Base-by-base conservation (phyloP, 148 eudicot species). In the Spergularia bocconei region DNA sequence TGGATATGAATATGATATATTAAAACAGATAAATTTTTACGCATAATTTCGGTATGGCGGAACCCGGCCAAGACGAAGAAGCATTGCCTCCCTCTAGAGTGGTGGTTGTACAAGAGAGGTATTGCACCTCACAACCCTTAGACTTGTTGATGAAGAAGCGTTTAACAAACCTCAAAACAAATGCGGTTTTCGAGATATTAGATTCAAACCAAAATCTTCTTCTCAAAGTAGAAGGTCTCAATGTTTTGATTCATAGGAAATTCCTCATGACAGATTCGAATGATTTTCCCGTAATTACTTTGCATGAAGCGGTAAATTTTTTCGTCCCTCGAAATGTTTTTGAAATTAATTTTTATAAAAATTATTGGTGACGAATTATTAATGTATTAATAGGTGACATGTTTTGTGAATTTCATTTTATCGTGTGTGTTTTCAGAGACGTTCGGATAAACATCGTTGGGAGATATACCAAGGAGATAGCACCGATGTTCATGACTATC, bases 381-480 rank as follows among this genome's bases (percentile, higher is more conserved):
- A 29, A 29, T 0, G 33, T 29, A 29, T 0, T 29, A 29, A 29
- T 2, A 29, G 33, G 33, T 29, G 33, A 29, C 2, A 29, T 29
- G 33, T 29, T n/a, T 29, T 29, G 36, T 4, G 3, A 29, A 29
- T 29, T 29, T 29, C 1, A 1, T 29, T 29, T 29, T 29, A 4
- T 29, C 36, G 36, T 29, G 36, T 29, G 36, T 1, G 36, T 29
- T 29, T 38, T 7, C 36, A 61, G 64, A 29, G 64, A 11, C 19
- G 23, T 61, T 21, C 64, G 15, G 64, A 61, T 61, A 61, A 61
- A 25, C 64, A 25, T 61, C 39, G 39, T 10, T 61, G 64, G 64
- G 39, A 25, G 4, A 11, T 61, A 25, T 61, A 61, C 20, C 13
- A 23, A 61, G 64, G 64, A 61, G 64, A 61, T 5, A 61, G 64